Evolutionary conservation across 108 stramenopile genomes (phyloP).

Genomic region (Cyclotella kingstonii): DNA sequence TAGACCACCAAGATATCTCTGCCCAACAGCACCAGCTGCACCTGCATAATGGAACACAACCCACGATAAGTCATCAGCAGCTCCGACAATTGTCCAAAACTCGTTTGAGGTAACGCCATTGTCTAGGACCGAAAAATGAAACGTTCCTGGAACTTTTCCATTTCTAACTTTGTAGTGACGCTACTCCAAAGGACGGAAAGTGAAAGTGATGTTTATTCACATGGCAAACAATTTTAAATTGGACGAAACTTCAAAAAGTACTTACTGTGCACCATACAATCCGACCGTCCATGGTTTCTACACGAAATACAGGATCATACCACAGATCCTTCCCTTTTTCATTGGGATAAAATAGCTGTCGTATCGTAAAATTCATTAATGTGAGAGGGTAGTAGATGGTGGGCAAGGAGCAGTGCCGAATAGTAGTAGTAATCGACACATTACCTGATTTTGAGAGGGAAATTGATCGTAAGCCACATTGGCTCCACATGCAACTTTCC

Average conservation of each 20-base stretch:
- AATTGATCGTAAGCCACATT: constrained; percentile 96
- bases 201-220: constrained; percentile 3
- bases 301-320: constrained; percentile 97
- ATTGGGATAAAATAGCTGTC: constrained; percentile 61
- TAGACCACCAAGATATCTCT: constrained; percentile 87
- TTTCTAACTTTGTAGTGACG: constrained; percentile 81
- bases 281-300: constrained; percentile 90
- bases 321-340: constrained; percentile 65
- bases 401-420: too few species aligned
- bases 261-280: constrained; percentile 82
- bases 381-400: background rate
- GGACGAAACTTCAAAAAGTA: too few species aligned
- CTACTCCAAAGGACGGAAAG: constrained; percentile 11
- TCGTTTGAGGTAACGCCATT: constrained; percentile 91
- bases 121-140: constrained; percentile 79
- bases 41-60: constrained; percentile 93
- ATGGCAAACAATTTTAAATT: constrained; percentile 40
- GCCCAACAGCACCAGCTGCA: constrained; percentile 88
- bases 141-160: constrained; percentile 61
- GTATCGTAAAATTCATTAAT: background rate
- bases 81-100: constrained; percentile 90
- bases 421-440: too few species aligned
- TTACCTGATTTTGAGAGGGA: constrained; percentile 90
- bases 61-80: constrained; percentile 90
- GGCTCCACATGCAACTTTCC: constrained; percentile 91